These are phyloP conservation scores for Helichrysum umbraculigerum DNA, from an alignment of 129 eudicot species.

Conservation along the genomic window DNA sequence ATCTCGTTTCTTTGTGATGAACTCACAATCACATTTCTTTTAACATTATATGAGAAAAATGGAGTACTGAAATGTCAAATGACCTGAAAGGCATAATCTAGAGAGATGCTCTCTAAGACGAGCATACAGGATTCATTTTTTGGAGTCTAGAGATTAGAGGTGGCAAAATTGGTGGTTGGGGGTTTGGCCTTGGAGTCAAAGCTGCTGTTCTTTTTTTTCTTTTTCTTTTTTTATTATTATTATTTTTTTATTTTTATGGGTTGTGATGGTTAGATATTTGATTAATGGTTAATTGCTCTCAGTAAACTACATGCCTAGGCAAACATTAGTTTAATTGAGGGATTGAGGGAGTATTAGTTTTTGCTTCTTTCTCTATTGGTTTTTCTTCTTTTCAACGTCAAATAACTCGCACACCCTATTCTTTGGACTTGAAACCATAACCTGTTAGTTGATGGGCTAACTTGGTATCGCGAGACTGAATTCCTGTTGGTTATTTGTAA, in stretches of 20 bases:
- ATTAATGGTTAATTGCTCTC: too few species aligned
- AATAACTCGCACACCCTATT: too few species aligned
- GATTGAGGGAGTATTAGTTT: not conserved
- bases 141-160: not conserved
- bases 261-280: not conserved
- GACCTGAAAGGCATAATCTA: not conserved
- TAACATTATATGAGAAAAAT: constrained; percentile 4
- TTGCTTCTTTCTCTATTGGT: too few species aligned
- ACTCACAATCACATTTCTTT: constrained; percentile 1
- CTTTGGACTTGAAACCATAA: too few species aligned
- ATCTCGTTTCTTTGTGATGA: not conserved
- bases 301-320: too few species aligned
- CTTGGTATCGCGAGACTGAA: too few species aligned
- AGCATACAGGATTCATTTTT: not conserved
- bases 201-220: not conserved
- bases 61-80: not conserved
- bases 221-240: too few species aligned
- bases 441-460: too few species aligned
- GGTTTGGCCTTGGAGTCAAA: not conserved
- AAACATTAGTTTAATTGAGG: too few species aligned
- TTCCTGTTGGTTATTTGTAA: not conserved
- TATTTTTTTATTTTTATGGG: not conserved
- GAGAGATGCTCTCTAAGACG: not conserved
- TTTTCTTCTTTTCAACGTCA: too few species aligned
- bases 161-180: not conserved